phyloP scores from a whole-genome alignment of 768 basidiomycete species.

The Agrocybe praecox region DNA sequence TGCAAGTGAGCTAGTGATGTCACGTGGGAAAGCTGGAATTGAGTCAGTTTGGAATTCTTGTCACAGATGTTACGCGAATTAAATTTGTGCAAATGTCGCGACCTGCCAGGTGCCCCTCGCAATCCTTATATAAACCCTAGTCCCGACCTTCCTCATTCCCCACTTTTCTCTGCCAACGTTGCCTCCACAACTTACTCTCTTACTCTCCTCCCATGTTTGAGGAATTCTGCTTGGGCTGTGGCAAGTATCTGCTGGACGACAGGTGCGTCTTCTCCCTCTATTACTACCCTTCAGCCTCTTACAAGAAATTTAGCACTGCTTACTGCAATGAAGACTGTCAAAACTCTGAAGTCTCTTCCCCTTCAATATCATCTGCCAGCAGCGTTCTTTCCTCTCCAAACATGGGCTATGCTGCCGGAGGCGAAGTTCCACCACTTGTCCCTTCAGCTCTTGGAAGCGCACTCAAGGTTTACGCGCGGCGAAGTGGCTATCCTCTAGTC shows the following conservation, averaged over 20 bases:
- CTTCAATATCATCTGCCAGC: constrained; percentile 67
- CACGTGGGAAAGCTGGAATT: constrained; percentile 12
- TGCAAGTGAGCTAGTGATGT: constrained; percentile 1
- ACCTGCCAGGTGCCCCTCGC: constrained; percentile 26
- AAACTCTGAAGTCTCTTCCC: constrained; percentile 61
- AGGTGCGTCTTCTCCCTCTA: constrained; percentile 45
- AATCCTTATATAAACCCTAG: constrained; percentile 36
- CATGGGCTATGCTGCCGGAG: constrained; percentile 51
- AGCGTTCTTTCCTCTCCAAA: constrained; percentile 72
- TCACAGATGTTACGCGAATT: constrained; percentile 33
- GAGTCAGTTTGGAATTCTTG: constrained; percentile 26
- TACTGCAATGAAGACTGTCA: constrained; percentile 78
- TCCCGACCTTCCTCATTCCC: constrained; percentile 15
- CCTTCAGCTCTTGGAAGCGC: constrained; percentile 66
- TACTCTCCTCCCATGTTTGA: constrained; percentile 59
- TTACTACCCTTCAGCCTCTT: constrained; percentile 7
- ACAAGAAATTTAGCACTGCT: constrained; percentile 45
- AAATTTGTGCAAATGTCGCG: constrained; percentile 43
- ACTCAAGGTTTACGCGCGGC: constrained; percentile 43
- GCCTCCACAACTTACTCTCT: constrained; percentile 3
- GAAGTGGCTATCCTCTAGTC: constrained; percentile 53
- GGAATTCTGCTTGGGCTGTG: constrained; percentile 77
- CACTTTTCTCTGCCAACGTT: constrained; percentile 13
- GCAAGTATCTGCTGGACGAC: constrained; percentile 63
- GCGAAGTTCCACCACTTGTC: constrained; percentile 69